These are phyloP conservation scores for Rubroboletus satanas DNA, from an alignment of 768 basidiomycete species.

Conservation along the genomic window DNA sequence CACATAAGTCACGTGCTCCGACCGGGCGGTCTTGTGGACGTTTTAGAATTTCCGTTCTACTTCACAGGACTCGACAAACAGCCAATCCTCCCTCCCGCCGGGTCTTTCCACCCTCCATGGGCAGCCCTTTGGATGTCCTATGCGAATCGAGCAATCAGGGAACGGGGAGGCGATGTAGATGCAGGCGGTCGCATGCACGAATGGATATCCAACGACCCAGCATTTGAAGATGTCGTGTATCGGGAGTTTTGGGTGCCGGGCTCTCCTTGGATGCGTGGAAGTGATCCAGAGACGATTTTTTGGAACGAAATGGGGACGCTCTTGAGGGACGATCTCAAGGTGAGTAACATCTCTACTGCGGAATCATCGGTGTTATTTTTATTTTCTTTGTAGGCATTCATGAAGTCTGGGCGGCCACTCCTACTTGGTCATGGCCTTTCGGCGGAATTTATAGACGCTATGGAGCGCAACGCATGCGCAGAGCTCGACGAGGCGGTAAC, in stretches of 20 bases:
- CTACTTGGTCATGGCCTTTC: constrained; percentile 61
- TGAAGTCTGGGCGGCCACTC: constrained; percentile 63
- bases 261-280: constrained; percentile 43
- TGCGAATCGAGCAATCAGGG: constrained; percentile 47
- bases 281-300: constrained; percentile 22
- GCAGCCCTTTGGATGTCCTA: constrained; percentile 60
- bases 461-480: constrained; percentile 47
- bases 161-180: constrained; percentile 58
- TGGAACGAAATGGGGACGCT: constrained; percentile 41
- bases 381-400: constrained; percentile 46
- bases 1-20: constrained; percentile 65
- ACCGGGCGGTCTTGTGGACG: constrained; percentile 62
- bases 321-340: constrained; percentile 60
- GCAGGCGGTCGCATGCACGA: constrained; percentile 53
- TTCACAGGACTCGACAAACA: constrained; percentile 52
- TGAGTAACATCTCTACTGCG: constrained; percentile 22
- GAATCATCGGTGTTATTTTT: not conserved
- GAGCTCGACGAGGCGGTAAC: constrained; percentile 49
- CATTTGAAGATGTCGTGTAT: constrained; percentile 57
- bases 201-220: constrained; percentile 53
- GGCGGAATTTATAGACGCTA: constrained; percentile 46
- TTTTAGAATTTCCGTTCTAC: constrained; percentile 67
- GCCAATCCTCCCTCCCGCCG: constrained; percentile 40
- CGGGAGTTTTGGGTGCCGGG: constrained; percentile 62
- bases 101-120: constrained; percentile 51